Evolutionary conservation across 805 yeast species (phyloP), one percentile per base, ranked within the genome.

Genomic region (Candida quercuum): DNA sequence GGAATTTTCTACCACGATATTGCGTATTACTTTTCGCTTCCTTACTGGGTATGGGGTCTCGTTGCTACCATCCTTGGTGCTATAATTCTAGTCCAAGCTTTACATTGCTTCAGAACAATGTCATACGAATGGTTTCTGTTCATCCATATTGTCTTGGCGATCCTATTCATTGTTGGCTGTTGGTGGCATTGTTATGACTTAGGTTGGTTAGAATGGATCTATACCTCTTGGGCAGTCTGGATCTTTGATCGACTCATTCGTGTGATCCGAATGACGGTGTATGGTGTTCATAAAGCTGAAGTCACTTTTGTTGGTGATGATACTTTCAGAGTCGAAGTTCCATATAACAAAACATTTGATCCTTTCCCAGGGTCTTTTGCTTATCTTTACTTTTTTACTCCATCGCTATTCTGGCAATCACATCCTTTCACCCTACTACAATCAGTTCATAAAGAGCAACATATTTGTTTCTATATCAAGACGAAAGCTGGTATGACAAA

Each of bases 391-490:
- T 77, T 82, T 54, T 44, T 79, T 40, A 61, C 72, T 31, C 66
- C 71, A 15, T 52, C 60, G 3, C 59, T 68, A 27, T 76, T 80
- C 55, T 80, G 81, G 78, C 86, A 82, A 54, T 74, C 82, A 5
- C 88, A 83, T 55, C 91, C 91, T 4, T 82, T 85, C 59, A 79
- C 89, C 1, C 57, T 74, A 6, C 61, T 74, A 28, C 67, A 67
- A 35, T 60, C 72, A 4, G 56, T 56, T 6, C 56, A 60, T 2
- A 57, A 62, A 31, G 60, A 61, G 27, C 60, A 64, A 42, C 57
- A 60, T 32, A 51, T 75, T 9, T 58, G 63, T 2, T 59, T 74
- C 34, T 68, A 63, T 46, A 66, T 74, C 48, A 75, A 72, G 50
- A 70, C 69, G 15, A 76, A 76, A 54, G 67, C 67, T n/a, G 87